Evolutionary conservation across 2,329 filamentous ascomycete species (phyloP).

Genomic region (Alternaria metachromatica): DNA sequence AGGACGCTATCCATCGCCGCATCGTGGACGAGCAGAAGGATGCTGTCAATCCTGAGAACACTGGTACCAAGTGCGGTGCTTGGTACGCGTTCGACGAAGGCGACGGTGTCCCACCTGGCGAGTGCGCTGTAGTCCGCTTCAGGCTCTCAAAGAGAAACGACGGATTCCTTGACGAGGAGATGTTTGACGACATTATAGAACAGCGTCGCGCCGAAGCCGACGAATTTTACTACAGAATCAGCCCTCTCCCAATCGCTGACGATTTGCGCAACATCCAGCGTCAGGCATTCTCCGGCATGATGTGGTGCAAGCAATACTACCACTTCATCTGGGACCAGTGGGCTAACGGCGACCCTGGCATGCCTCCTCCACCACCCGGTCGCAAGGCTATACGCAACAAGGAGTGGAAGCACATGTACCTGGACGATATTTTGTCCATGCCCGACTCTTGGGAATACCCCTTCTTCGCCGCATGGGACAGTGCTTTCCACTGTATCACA

Average conservation of each 20-base stretch:
- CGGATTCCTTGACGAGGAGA: conserved; percentile 86
- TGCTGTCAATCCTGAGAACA: conserved; percentile 79
- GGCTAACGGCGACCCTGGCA: conserved; percentile 90
- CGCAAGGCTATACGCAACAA: conserved; percentile 83
- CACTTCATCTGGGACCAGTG: conserved; percentile 98
- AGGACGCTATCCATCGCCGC: conserved; percentile 90
- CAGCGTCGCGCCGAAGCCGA: conserved; percentile 87
- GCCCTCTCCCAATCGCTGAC: conserved; percentile 89
- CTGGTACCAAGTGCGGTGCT: conserved; percentile 86
- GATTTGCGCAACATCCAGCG: conserved; percentile 94
- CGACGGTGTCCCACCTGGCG: conserved; percentile 84
- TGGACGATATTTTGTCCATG: conserved; percentile 96
- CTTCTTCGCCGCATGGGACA: conserved; percentile 97
- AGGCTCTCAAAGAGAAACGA: conserved; percentile 78
- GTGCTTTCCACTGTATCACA: conserved; percentile 94
- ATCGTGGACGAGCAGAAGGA: conserved; percentile 82
- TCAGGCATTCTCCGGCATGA: conserved; percentile 93
- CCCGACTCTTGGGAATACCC: conserved; percentile 99
- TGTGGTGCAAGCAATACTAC: conserved; percentile 98
- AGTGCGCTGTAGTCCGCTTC: conserved; percentile 95
- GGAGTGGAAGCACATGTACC: conserved; percentile 93
- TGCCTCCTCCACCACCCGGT: conserved; percentile 82
- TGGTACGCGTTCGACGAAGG: conserved; percentile 94
- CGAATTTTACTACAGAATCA: conserved; percentile 94
- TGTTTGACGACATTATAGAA: conserved; percentile 90